Conservation (phyloP, 441 rosid genomes). For the Metrosideros polymorpha region DNA sequence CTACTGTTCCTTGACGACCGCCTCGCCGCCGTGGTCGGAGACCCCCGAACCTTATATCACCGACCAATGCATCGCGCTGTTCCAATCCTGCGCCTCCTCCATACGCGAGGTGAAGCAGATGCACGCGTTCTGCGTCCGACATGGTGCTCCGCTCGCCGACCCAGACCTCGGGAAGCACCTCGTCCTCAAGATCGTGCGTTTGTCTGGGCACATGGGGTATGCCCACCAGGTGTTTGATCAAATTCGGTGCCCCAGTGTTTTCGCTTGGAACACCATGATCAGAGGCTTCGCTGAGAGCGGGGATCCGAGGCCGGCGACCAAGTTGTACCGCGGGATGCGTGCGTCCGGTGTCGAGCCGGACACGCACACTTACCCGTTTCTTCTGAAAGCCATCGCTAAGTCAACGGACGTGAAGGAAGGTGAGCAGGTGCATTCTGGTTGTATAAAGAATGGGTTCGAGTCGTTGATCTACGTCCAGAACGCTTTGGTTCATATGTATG, state of each 20-base stretch:
- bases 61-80: slow-evolving; percentile 39
- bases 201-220: slow-evolving; percentile 48
- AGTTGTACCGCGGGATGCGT: slow-evolving; percentile 37
- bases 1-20: background rate
- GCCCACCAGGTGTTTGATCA: slow-evolving; percentile 37
- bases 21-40: background rate
- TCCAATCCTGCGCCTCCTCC: slow-evolving; percentile 40
- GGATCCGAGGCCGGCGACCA: slow-evolving; percentile 34
- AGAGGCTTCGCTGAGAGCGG: slow-evolving; percentile 61
- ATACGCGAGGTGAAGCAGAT: slow-evolving; percentile 36
- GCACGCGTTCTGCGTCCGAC: slow-evolving; percentile 58
- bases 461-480: slow-evolving; percentile 52
- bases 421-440: slow-evolving; percentile 37
- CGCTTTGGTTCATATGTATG: slow-evolving; percentile 48
- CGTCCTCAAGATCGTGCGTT: slow-evolving; percentile 37
- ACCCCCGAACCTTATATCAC: slow-evolving; percentile 13
- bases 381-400: slow-evolving; percentile 59
- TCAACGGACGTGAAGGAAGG: slow-evolving; percentile 33
- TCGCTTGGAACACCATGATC: slow-evolving; percentile 70
- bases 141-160: slow-evolving; percentile 31
- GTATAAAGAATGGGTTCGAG: slow-evolving; percentile 44
- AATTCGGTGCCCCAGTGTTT: slow-evolving; percentile 33
- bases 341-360: slow-evolving; percentile 39
- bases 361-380: slow-evolving; percentile 73
- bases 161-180: slow-evolving; percentile 47